phyloP scores from a whole-genome alignment of 2,329 filamentous ascomycete species.

The Fusarium robinianum region DNA sequence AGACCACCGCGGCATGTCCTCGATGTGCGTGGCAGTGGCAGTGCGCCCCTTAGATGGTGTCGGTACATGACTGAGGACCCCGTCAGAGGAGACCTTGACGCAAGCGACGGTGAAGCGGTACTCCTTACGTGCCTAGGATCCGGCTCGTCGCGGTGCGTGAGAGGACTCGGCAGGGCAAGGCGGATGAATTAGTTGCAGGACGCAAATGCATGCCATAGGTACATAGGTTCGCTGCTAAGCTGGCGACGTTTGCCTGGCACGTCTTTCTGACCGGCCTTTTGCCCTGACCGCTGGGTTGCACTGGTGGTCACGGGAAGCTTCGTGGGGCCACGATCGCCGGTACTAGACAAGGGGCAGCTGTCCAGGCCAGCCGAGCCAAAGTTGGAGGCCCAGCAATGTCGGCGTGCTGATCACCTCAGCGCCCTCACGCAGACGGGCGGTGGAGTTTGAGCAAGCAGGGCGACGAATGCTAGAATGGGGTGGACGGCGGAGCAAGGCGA shows the following conservation, averaged over 20 bases:
- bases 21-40: conserved; percentile 6
- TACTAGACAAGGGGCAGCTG: conserved; percentile 31
- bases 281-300: conserved; percentile 32
- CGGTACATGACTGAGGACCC: no score
- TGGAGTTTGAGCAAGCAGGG: conserved; percentile 17
- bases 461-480: conserved; percentile 11
- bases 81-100: no score
- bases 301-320: conserved; percentile 33
- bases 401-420: conserved; percentile 25
- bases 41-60: conserved; percentile 15
- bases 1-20: conserved; percentile 15
- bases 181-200: no score
- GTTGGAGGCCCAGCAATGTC: conserved; percentile 14
- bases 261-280: conserved; percentile 15
- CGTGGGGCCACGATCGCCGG: conserved; percentile 35
- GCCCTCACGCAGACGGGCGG: conserved; percentile 15
- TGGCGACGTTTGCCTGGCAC: conserved; percentile 19
- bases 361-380: conserved; percentile 16
- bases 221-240: conserved; percentile 37
- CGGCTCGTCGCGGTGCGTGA: conserved; percentile 32
- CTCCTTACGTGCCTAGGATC: conserved; percentile 14
- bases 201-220: conserved; percentile 41
- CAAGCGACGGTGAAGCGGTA: conserved; percentile 7
- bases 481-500: conserved; percentile 6
- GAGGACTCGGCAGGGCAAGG: conserved; percentile 27